Conservation (phyloP, 495 filamentous ascomycete species). For the Neurospora sp. region DNA sequence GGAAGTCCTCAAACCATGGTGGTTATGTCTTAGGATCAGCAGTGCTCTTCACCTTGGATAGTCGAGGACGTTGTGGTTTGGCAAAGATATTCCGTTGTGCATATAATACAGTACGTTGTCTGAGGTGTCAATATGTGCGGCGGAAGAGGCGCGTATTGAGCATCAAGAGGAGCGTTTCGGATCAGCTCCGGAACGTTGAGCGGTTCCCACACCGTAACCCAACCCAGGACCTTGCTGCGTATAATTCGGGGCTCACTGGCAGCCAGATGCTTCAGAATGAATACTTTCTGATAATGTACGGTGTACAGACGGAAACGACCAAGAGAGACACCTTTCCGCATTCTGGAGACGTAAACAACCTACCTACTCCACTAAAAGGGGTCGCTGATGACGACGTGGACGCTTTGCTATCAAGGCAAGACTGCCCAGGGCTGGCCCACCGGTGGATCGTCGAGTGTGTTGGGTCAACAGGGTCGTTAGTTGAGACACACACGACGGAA, state of each 20-base stretch:
- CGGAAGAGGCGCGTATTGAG: background rate
- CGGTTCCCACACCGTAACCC: background rate
- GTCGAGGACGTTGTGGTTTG: background rate
- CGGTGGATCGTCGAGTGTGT: background rate
- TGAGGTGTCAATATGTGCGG: background rate
- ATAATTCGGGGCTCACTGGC: background rate
- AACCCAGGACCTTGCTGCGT: background rate
- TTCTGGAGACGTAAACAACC: background rate
- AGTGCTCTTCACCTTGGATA: background rate
- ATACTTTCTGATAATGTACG: background rate
- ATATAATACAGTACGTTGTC: background rate
- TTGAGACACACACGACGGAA: background rate
- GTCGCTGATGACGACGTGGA: background rate
- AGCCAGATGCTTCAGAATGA: background rate
- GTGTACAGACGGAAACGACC: background rate
- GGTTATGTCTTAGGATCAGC: background rate
- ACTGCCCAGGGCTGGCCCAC: background rate
- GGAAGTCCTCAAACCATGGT: background rate
- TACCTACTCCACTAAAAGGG: background rate
- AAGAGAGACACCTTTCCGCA: background rate
- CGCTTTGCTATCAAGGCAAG: background rate
- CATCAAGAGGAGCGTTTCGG: background rate
- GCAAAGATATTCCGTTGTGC: background rate
- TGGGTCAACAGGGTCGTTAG: background rate
- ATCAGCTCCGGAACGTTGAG: background rate